Percentiles rank a stretch among this genome's conserved stretches.
These are phyloP conservation scores for Synchytrium microbalum DNA, from an alignment of 371 early-diverging fungal species.

Conservation along the genomic window DNA sequence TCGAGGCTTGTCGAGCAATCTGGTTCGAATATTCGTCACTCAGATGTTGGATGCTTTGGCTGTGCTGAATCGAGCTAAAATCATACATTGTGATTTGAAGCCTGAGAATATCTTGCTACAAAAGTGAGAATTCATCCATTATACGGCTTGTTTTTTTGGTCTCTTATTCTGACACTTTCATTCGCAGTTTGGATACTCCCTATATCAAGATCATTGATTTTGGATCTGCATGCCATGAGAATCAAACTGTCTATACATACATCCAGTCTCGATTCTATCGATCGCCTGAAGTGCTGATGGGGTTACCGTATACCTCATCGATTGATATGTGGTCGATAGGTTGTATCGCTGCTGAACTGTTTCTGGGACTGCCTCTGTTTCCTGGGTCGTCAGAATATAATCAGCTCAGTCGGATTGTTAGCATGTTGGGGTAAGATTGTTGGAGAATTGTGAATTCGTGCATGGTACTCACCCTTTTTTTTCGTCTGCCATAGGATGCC, in stretches of 20 bases:
- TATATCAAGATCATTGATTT: constrained; percentile 96
- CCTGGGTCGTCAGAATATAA: constrained; percentile 89
- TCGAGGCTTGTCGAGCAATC: constrained; percentile 73
- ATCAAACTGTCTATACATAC: constrained; percentile 80
- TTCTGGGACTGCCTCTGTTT: constrained; percentile 81
- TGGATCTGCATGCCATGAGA: constrained; percentile 88
- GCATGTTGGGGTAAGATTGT: constrained; percentile 54
- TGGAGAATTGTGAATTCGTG: not conserved
- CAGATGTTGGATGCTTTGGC: constrained; percentile 85
- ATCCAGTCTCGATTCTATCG: constrained; percentile 97
- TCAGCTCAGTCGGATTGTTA: constrained; percentile 79
- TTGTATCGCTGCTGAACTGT: constrained; percentile 97
- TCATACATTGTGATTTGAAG: constrained; percentile 98
- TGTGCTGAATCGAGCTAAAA: constrained; percentile 66
- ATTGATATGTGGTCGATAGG: constrained; percentile 99
- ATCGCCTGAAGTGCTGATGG: constrained; percentile 93
- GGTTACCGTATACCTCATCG: constrained; percentile 74
- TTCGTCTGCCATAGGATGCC: constrained; percentile 42
- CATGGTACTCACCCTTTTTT: not conserved
- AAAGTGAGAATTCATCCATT: constrained; percentile 51
- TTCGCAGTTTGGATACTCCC: constrained; percentile 57
- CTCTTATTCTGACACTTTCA: too few relatives aligned
- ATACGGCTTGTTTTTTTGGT: not conserved
- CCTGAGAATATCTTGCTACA: constrained; percentile 95
- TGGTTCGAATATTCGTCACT: constrained; percentile 72